Base-by-base conservation (phyloP, 192 early-diverging fungal species). In the Gamsiella multidivaricata region DNA sequence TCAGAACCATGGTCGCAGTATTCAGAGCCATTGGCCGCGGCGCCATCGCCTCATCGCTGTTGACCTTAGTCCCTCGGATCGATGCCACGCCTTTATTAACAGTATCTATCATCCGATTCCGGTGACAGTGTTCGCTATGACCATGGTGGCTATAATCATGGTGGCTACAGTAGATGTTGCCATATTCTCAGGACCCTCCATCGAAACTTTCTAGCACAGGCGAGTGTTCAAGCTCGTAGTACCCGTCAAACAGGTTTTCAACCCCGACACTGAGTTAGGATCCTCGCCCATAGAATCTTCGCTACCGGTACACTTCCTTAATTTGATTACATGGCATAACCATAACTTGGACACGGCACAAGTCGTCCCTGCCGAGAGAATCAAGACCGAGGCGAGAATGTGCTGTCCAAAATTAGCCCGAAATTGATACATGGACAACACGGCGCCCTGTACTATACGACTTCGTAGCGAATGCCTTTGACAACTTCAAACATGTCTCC, bases 391-490 rank as follows among this genome's bases (percentile, higher is more conserved):
- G 47, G 60, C 36, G 33, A 39, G 20, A 47, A 36, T 0, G 28
- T 62, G 60, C 47, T 62, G 60, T 33, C 60, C 46, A 15, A 12
- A 37, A 36, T 20, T 62, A 46, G 26, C 32, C 18, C 15, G n/a
- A 36, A 11, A 62, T 62, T 15, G 31, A 36, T 23, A 50, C 60
- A 0, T 50, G 60, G 60, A 51, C 7, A 37, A 50, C 60, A 22
- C 46, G 46, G 12, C 47, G 20, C 26, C 47, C n/a, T 33, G 18
- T 51, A 14, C 32, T 62, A 37, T 62, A 62, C 60, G 33, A 25
- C 37, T 36, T 62, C 32, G 29, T 62, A 33, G 60, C 47, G 20
- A 62, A 50, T 17, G 60, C 32, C 17, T 62, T 62, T 51, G n/a
- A 23, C 32, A 49, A 49, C n/a, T 31, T 62, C 6, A 34, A 0